A percentile compares a stretch with the other conserved stretches of the same genome.
These are phyloP conservation scores for Leccinum uliginosum DNA, from an alignment of 768 basidiomycete genomes.

Conservation along the genomic window DNA sequence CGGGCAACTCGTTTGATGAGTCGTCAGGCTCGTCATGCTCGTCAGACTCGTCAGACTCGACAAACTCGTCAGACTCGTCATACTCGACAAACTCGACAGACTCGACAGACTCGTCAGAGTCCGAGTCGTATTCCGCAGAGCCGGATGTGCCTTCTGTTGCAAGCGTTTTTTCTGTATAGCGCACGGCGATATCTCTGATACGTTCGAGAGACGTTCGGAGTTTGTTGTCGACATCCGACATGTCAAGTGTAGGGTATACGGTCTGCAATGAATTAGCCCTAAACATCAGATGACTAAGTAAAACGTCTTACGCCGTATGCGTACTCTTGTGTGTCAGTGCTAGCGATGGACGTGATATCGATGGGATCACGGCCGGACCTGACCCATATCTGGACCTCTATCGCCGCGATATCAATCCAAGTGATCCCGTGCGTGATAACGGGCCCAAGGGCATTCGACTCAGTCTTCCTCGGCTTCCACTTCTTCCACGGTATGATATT, in stretches of 20 bases:
- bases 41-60: too few species aligned
- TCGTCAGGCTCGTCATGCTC: too few species aligned
- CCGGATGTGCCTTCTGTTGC: too few species aligned
- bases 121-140: background rate
- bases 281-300: too few species aligned
- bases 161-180: background rate
- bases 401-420: background rate
- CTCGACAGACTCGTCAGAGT: too few species aligned
- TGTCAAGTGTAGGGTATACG: background rate
- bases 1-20: too few species aligned
- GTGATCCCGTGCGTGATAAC: background rate
- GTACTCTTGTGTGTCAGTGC: background rate
- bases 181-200: background rate
- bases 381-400: background rate
- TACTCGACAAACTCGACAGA: too few species aligned
- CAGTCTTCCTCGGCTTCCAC: background rate
- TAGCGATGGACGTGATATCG: background rate
- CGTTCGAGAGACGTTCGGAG: background rate
- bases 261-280: background rate
- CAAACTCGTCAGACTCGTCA: too few species aligned
- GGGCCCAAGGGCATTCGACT: background rate
- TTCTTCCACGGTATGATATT: background rate
- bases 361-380: background rate
- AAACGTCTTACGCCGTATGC: background rate
- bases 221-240: background rate